Base-by-base conservation (phyloP, 2,329 filamentous ascomycete species). In the Fusarium duplospermum region DNA sequence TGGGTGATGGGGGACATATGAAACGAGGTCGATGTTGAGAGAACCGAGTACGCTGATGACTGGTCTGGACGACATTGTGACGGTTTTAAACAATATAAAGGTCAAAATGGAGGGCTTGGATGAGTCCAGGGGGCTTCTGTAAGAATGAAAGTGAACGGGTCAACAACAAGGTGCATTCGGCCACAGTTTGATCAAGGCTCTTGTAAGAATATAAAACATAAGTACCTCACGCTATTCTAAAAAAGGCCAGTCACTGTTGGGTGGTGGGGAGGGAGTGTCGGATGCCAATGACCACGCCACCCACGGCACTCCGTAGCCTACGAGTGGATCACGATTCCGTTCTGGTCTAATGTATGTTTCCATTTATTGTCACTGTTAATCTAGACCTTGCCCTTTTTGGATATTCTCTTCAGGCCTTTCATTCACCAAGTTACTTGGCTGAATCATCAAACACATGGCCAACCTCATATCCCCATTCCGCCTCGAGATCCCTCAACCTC, bases 1-100 rank as follows among this genome's bases (percentile, higher is more conserved):
- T 1, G 93, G 93, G n/a, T 93, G 86, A 16, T 92, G 90, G 1
- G 90, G 84, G 11, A 92, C 93, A 63, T 89, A 86, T 2, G 91
- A 93, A 62, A 94, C 90, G 75, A 94, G 90, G 81, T 94, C 93
- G 71, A 89, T 89, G 78, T 94, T 94, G 29, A 94, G 86, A 18
- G 92, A 94, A 87, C 90, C 78, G 86, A 90, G 1, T 87, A 89
- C 45, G 89, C 82, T 67, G n/a, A 73, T 67, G 18, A 57, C 35
- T 40, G 68, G 71, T 31, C 13, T 64, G 31, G 35, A 45, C 7
- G 52, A 47, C 18, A 52, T 52, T 52, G 6, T 52, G 9, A n/a
- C 22, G n/a, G 5, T 29, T n/a, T 29, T 9, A 13, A 18, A 52
- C 1, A 52, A 52, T 29, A 52, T 3, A 18, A 52, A 29, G 10